A percentile compares a stretch with the other conserved stretches of the same genome.
Evolutionary conservation across 306 rosid species (phyloP).

Genomic region (Cucumis melo): DNA sequence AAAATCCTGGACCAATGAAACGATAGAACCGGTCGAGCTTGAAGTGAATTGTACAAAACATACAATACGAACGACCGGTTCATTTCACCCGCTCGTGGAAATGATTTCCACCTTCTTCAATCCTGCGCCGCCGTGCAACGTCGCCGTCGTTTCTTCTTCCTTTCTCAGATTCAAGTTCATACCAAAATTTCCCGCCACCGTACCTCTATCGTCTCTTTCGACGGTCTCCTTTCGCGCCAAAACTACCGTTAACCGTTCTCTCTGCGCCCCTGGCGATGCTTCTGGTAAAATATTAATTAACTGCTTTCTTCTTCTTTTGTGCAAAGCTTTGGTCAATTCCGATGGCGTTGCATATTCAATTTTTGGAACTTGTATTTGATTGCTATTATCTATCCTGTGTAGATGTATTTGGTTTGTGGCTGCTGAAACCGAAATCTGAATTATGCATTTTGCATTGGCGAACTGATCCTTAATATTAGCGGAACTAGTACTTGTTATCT

Average conservation of each 20-base stretch:
- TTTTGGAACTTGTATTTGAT: background rate
- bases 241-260: conserved; percentile 8
- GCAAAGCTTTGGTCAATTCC: background rate
- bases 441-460: background rate
- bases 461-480: background rate
- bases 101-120: conserved; percentile 25
- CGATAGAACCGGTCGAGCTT: background rate
- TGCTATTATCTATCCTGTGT: background rate
- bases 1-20: background rate
- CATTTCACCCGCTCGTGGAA: conserved; percentile 4
- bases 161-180: background rate
- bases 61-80: background rate
- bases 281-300: background rate
- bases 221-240: conserved; percentile 21
- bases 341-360: background rate
- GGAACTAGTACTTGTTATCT: background rate
- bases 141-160: conserved; percentile 7
- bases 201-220: conserved; percentile 16
- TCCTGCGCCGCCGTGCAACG: conserved; percentile 18
- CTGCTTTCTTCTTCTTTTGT: background rate
- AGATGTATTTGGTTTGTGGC: background rate
- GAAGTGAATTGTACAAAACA: background rate
- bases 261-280: conserved; percentile 8
- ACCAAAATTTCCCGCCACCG: conserved; percentile 32
- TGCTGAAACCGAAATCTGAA: background rate